Percentiles rank a stretch among this genome's conserved stretches.
Conservation (phyloP, 306 rosid genomes). For the Bauhinia variegata region DNA sequence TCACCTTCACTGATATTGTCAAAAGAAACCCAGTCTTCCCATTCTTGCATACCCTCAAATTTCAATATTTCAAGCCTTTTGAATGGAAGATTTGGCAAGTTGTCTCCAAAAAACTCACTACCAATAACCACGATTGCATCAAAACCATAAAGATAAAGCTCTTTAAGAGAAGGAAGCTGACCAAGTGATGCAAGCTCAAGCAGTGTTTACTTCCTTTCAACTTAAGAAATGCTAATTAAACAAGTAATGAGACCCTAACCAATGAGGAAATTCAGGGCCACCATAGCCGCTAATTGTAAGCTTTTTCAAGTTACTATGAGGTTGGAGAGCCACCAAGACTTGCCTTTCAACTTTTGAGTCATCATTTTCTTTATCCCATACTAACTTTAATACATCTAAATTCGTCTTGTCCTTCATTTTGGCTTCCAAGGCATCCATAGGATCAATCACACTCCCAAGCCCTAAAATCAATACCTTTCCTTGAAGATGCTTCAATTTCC, state of each 20-base stretch:
- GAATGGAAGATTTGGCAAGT: neutral
- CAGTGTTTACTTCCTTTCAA: conserved; percentile 31
- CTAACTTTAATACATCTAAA: neutral
- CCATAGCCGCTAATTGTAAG: too few species aligned
- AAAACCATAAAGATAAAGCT: too few species aligned
- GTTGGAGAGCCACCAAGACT: too few species aligned
- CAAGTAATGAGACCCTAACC: too few species aligned
- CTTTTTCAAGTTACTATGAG: too few species aligned
- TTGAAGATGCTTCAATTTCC: neutral
- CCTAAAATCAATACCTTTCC: neutral
- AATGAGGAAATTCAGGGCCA: too few species aligned
- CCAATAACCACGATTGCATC: conserved; percentile 6
- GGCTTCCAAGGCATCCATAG: neutral
- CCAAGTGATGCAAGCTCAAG: conserved; percentile 39
- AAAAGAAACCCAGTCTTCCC: too few species aligned
- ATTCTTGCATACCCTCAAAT: too few species aligned
- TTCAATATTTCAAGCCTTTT: too few species aligned
- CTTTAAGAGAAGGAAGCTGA: conserved; percentile 24
- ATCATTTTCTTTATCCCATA: neutral
- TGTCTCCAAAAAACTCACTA: conserved; percentile 28
- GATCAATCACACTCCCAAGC: conserved; percentile 4
- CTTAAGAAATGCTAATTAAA: conserved; percentile 13
- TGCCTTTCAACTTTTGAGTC: neutral
- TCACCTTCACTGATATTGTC: too few species aligned
- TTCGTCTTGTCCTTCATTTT: neutral